Evolutionary conservation across 2,329 filamentous ascomycete species (phyloP), one percentile per base, ranked within the genome.

Genomic region (Elsinoe batatas): DNA sequence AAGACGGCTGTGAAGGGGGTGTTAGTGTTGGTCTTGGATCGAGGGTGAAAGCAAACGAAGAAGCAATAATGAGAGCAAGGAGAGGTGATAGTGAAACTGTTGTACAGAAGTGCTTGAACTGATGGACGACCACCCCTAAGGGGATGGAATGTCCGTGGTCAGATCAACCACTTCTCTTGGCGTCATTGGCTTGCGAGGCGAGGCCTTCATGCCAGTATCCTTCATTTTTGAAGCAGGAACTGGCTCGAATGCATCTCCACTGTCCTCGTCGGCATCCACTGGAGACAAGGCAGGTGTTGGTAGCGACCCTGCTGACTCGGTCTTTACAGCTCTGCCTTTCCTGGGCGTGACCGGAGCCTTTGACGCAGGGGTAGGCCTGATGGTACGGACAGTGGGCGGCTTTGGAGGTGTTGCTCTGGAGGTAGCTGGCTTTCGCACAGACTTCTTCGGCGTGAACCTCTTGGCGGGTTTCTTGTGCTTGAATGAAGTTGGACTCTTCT

Each of bases 181-280:
- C 2, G 17, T 37, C 3, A 17, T 7, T 10, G 12, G 44, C 11
- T 44, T 44, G 26, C 26, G 26, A 8, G 26, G 26, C 20, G 2
- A 13, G 4, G 32, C 5, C 3, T n/a, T 12, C 26, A 22, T 11
- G 17, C 13, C 36, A 53, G 53, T 47, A 47, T 62, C 58, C 58
- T 61, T 65, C 60, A 60, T 61, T 8, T 50, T 37, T 13, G 60
- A 61, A 62, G 63, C 56, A 63, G 59, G 58, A 61, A 54, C 37
- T 57, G 47, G 18, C 7, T 18, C 33, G 26, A 18, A n/a, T 6
- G 12, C 26, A 8, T 17, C 32, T 1, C 38, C 32, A 26, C 47
- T 36, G 11, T 26, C 15, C 2, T 12, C 13, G 33, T 20, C 11
- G 11, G 17, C 30, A n/a, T n/a, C 32, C 3, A 18, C 18, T 22